Evolutionary conservation across 495 filamentous ascomycete genomes (phyloP).

Genomic region (Penicillium herquei): DNA sequence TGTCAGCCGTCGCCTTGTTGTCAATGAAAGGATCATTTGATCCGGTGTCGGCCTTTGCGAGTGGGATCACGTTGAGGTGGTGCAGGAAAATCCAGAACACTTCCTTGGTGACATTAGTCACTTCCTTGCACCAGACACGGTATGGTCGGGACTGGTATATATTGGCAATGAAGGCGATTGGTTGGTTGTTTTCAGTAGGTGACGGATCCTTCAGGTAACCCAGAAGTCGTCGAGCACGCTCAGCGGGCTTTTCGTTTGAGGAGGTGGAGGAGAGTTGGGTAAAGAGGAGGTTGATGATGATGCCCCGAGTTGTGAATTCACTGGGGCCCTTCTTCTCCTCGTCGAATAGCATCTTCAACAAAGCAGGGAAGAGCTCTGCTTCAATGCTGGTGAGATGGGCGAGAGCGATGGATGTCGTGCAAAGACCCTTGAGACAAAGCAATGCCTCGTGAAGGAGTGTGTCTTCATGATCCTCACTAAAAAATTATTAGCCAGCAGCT

Average conservation of each 20-base stretch:
- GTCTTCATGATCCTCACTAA: slow-evolving; percentile 94
- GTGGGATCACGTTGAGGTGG: slow-evolving; percentile 79
- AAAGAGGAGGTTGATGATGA: slow-evolving; percentile 83
- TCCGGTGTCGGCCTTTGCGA: slow-evolving; percentile 30
- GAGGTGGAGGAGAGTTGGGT: slow-evolving; percentile 70
- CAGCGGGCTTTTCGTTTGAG: slow-evolving; percentile 45
- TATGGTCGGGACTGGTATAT: slow-evolving; percentile 89
- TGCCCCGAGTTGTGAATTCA: slow-evolving; percentile 87
- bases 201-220: slow-evolving; percentile 78
- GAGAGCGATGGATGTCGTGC: slow-evolving; percentile 83
- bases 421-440: slow-evolving; percentile 91
- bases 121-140: slow-evolving; percentile 89
- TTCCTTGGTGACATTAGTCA: slow-evolving; percentile 89
- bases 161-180: slow-evolving; percentile 80
- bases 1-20: slow-evolving; percentile 6
- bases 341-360: slow-evolving; percentile 89
- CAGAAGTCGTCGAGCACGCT: slow-evolving; percentile 67
- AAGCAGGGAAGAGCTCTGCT: slow-evolving; percentile 75
- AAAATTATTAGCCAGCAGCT: slow-evolving; percentile 14
- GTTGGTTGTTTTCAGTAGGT: slow-evolving; percentile 68
- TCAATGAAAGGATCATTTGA: slow-evolving; percentile 29
- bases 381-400: slow-evolving; percentile 79
- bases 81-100: slow-evolving; percentile 99
- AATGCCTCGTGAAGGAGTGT: slow-evolving; percentile 86
- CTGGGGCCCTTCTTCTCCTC: slow-evolving; percentile 95